phyloP scores from a whole-genome alignment of 345 rosid species.

The Cardamine occulta region DNA sequence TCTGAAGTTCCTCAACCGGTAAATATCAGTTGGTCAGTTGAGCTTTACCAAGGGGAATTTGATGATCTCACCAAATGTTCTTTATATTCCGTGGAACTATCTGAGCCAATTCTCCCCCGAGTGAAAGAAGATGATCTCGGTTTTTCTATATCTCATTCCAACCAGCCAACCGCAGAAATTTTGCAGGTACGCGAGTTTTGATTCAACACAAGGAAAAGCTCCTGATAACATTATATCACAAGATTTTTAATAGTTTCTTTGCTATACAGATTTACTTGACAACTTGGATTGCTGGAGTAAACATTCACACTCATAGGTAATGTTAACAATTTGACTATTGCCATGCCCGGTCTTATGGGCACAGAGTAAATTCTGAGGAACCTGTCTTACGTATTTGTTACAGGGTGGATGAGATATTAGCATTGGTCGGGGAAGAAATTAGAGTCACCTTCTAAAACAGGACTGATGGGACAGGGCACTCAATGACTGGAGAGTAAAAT shows the following conservation, averaged over 20 bases:
- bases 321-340: background rate
- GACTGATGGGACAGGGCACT: background rate
- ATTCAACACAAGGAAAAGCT: background rate
- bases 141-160: constrained; percentile 39
- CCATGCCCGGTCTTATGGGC: background rate
- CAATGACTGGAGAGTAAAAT: background rate
- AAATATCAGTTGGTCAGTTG: constrained; percentile 57
- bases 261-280: constrained; percentile 66
- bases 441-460: constrained; percentile 47
- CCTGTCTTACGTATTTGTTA: constrained; percentile 1
- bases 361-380: constrained; percentile 17
- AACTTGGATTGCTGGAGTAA: constrained; percentile 85
- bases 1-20: constrained; percentile 51
- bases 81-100: constrained; percentile 54
- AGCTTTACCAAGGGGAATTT: constrained; percentile 82
- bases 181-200: constrained; percentile 59
- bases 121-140: constrained; percentile 48
- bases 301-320: constrained; percentile 67
- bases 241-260: background rate
- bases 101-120: constrained; percentile 54
- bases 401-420: constrained; percentile 76
- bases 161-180: constrained; percentile 53
- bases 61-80: constrained; percentile 57
- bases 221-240: background rate
- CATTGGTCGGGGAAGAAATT: constrained; percentile 66